Percentiles rank a stretch among this genome's conserved stretches.
Evolutionary conservation across 1,284 basidiomycete genomes (phyloP).

Genomic region (Melampsora abietis-canadensis): DNA sequence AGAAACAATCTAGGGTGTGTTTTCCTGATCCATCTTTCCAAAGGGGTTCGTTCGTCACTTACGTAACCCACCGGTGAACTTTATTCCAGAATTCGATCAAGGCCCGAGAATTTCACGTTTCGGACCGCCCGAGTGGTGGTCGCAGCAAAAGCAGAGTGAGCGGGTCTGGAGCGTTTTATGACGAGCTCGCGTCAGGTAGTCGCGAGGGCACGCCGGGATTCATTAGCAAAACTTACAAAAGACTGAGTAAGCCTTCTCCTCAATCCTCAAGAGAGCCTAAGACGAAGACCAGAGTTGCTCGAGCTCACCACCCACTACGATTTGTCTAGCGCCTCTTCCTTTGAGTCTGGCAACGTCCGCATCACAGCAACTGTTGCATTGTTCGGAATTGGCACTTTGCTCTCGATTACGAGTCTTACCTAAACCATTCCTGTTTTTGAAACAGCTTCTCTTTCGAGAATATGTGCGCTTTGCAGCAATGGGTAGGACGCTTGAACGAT

Average conservation of each 20-base stretch:
- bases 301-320: background rate
- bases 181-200: background rate
- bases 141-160: slow-evolving; percentile 48
- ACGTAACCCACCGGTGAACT: background rate
- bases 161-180: slow-evolving; percentile 25
- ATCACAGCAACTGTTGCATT: slow-evolving; percentile 72
- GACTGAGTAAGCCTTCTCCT: slow-evolving; percentile 20
- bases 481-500: slow-evolving; percentile 7
- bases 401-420: slow-evolving; percentile 81
- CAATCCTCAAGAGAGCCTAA: slow-evolving; percentile 55
- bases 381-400: slow-evolving; percentile 81
- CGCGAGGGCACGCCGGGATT: slow-evolving; percentile 36
- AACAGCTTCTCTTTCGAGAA: slow-evolving; percentile 84
- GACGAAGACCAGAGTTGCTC: slow-evolving; percentile 69
- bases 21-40: background rate
- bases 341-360: slow-evolving; percentile 49
- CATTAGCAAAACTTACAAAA: slow-evolving; percentile 41
- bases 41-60: slow-evolving; percentile 57
- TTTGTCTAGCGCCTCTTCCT: slow-evolving; percentile 30
- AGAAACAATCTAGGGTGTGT: slow-evolving; percentile 68
- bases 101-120: slow-evolving; percentile 15
- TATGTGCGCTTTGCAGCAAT: slow-evolving; percentile 63
- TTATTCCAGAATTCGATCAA: slow-evolving; percentile 41
- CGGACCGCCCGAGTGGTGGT: slow-evolving; percentile 50
- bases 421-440: slow-evolving; percentile 85